Conservation (phyloP, 768 basidiomycete genomes). For the Lactifluus hygrophoroides region DNA sequence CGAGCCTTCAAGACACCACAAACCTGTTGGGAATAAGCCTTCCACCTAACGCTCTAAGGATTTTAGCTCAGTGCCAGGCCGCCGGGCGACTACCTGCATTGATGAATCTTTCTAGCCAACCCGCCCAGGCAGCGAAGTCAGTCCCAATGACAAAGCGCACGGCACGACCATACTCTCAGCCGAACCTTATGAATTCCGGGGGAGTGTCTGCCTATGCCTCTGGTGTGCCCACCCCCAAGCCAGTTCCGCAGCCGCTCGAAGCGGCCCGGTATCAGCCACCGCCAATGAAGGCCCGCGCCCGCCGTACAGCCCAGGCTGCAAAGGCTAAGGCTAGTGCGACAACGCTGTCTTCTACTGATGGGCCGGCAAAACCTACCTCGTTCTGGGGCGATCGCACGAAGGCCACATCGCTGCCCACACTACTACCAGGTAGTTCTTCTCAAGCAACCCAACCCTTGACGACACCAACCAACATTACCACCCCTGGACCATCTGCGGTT, state of each 20-base stretch:
- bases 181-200: not conserved
- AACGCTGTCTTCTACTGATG: not conserved
- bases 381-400: not conserved
- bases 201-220: not conserved
- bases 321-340: not conserved
- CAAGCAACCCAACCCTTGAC: not conserved
- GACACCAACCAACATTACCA: not conserved
- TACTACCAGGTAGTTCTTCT: not conserved
- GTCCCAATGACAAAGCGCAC: not conserved
- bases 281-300: not conserved
- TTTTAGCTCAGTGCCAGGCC: not conserved
- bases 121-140: not conserved
- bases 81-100: not conserved
- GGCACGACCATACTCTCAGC: not conserved
- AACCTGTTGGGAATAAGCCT: not conserved
- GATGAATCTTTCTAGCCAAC: not conserved
- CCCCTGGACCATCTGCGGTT: not conserved
- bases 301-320: not conserved
- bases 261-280: not conserved
- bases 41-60: not conserved
- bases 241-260: conserved; percentile 1
- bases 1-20: not conserved
- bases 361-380: not conserved
- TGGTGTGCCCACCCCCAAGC: not conserved
- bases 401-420: not conserved